These are phyloP conservation scores for Trichoderma sp. DNA, from an alignment of 2,329 filamentous ascomycete species.

Conservation along the genomic window DNA sequence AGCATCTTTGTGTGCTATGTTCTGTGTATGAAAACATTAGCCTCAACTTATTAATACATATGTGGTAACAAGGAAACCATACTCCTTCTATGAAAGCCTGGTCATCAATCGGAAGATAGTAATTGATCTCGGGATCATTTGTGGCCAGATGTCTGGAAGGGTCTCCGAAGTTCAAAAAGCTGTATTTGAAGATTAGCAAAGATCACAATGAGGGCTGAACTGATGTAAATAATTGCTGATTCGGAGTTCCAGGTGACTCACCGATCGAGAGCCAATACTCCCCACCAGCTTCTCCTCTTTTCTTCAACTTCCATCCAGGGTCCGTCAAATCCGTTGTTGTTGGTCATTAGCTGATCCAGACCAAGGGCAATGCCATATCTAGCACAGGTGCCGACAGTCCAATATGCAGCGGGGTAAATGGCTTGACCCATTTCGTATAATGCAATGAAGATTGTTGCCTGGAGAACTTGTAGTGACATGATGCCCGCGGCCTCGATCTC, in stretches of 20 bases:
- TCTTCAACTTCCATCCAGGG: slow-evolving; percentile 2
- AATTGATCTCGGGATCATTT: not conserved
- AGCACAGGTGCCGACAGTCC: not conserved
- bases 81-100: not conserved
- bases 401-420: not conserved
- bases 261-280: not conserved
- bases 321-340: not conserved
- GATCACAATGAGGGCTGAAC: not conserved
- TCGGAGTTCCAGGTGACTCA: too few relatives aligned
- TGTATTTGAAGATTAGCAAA: not conserved
- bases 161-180: not conserved
- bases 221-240: not conserved
- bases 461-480: not conserved
- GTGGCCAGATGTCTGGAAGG: not conserved
- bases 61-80: fast-evolving
- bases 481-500: not conserved
- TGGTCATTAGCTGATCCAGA: not conserved
- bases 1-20: not conserved
- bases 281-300: not conserved
- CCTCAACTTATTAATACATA: not conserved
- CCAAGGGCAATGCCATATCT: not conserved
- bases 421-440: not conserved
- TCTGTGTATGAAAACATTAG: not conserved
- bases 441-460: not conserved
- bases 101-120: not conserved